Base-by-base conservation (phyloP, 164 flowering plant genomes). In the Vitis amurensis region DNA sequence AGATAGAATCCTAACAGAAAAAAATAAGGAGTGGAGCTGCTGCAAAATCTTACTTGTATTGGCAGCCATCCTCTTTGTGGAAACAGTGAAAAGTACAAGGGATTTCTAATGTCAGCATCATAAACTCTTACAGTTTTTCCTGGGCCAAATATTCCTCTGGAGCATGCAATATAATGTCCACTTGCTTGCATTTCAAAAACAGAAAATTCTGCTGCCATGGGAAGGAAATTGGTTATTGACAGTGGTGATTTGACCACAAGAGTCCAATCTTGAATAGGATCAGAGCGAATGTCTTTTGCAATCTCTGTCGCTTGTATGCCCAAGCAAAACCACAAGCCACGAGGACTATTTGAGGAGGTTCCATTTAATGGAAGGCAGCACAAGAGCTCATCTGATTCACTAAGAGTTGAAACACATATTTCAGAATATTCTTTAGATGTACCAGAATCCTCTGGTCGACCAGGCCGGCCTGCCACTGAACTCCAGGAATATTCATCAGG, bases 31-130 rank as follows among this genome's bases (percentile, higher is more conserved):
- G 2, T 19, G 59, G 19, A 60, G n/a, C 31, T 48, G 5, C 50
- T 11, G 31, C n/a, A 49, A 67, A 19, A 59, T 68, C 84, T 77
- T 78, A 95, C 98, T 73, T 91, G 91, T 68, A 89, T 62, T 9
- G 97, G 94, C 19, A 82, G 81, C 99, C 98, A 95, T 71, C 99
- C 98, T 75, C 83, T 82, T 67, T 90, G 96, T 55, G 97, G 99
- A 72, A 93, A 84, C 71, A 95, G 81, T 19, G 99, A 91, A 59
- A 91, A 71, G 76, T 83, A 93, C 76, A 95, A 71, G 44, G 93
- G 91, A 10, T 85, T 89, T 74, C 87, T 80, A 13, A 87, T 73
- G 76, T 95, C 93, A 71, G 86, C 97, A 74, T 76, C 80, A 72
- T 88, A 79, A 61, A 93, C 76, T 60, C 80, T 88, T 10, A 85